Evolutionary conservation across 768 basidiomycete genomes (phyloP), one percentile per base, ranked within the genome.

Genomic region (Cubamyces sp.): DNA sequence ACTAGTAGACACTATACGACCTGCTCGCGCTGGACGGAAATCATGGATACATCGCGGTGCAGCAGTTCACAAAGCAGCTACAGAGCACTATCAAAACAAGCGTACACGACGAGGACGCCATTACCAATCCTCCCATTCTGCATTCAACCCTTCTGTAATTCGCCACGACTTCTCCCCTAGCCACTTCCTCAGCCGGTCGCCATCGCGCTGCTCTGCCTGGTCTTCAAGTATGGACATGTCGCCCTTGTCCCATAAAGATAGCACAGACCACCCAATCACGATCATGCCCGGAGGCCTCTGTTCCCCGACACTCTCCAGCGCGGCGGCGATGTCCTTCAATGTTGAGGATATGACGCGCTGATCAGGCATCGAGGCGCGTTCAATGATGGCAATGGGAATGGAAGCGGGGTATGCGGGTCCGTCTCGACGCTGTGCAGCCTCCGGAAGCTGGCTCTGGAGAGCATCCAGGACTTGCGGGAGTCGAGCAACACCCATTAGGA

Each of bases 241-340:
- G 0, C 94, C 93, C 56, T 75, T 69, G 0, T 84, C 87, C 74
- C 90, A 87, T 47, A 98, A 75, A 41, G 90, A 87, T 64, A 94
- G 72, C 11, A 91, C 90, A 2, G 88, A 82, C 96, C 96, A 99
- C 2, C 97, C 97, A 67, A 99, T 81, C 30, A 98, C 82, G 72
- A 98, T 90, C 91, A 99, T 95, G 9, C 95, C 97, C 0, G 97
- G 97, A 18, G 96, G 94, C 39, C 96, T 77, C 73, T 98, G 95
- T 68, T 93, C 91, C 8, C 91, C 94, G 1, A 82, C 76, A 62
- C 82, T 84, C 58, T 88, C 87, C 72, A 98, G 72, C 1, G 90
- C 94, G 18, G 74, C 75, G 16, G 82, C 84, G 41, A 98, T 84
- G 68, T 88, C 81, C 57, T 76, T 79, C 51, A 99, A 72, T 1